Conservation (phyloP, 2,329 filamentous ascomycete species). For the Periconia sp. region DNA sequence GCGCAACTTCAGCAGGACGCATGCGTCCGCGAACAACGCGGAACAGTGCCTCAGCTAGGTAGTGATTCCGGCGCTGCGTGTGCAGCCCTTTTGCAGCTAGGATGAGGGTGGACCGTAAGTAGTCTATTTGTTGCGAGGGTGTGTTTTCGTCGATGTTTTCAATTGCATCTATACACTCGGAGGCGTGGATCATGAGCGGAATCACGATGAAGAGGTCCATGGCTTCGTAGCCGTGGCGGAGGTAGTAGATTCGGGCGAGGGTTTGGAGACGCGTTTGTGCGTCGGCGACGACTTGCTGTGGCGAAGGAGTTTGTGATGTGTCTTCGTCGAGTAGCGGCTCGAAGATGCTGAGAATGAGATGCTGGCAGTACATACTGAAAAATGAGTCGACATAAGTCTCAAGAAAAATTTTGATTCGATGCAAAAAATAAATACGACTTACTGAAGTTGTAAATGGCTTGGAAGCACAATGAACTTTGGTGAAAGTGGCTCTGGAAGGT, state of each 20-base stretch:
- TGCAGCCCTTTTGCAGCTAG: conserved; percentile 11
- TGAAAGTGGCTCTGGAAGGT: not conserved
- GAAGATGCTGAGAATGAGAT: not conserved
- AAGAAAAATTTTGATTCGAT: too few relatives aligned
- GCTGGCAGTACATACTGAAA: too few relatives aligned
- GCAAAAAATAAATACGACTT: too few relatives aligned
- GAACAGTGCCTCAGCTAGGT: conserved; percentile 3
- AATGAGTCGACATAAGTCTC: too few relatives aligned
- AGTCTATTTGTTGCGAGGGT: conserved; percentile 1
- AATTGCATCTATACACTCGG: not conserved
- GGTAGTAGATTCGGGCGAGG: conserved; percentile 7
- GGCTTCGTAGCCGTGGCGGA: conserved; percentile 10
- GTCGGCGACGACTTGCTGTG: conserved; percentile 4
- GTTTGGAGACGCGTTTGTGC: conserved; percentile 2
- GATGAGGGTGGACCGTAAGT: conserved; percentile 15
- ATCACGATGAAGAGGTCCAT: conserved; percentile 9
- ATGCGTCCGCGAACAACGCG: conserved; percentile 2
- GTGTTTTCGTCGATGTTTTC: conserved; percentile 5
- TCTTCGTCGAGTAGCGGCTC: conserved; percentile 3
- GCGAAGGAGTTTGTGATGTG: not conserved
- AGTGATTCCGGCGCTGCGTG: conserved; percentile 6
- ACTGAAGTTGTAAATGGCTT: too few relatives aligned
- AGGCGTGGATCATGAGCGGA: conserved; percentile 2
- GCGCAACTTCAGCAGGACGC: not conserved
- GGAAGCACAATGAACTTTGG: too few relatives aligned